Conservation (phyloP, 257 asterid species). For the Galeopsis tetrahit region DNA sequence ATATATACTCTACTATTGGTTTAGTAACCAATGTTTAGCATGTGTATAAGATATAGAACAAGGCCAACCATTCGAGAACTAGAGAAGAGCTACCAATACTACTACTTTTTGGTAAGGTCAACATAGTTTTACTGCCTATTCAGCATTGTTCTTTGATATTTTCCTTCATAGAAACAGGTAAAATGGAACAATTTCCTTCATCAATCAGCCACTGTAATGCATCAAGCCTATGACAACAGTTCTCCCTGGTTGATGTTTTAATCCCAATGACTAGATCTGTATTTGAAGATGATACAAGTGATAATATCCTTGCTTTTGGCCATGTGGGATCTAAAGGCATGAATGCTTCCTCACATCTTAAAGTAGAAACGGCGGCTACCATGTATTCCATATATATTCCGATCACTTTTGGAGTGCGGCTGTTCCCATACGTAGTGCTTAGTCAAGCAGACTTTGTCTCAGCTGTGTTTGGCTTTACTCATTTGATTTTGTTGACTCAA, state of each 20-base stretch:
- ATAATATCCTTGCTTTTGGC: conserved; percentile 71
- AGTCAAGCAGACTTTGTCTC: too few species aligned
- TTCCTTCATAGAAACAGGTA: conserved; percentile 51
- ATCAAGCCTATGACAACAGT: conserved; percentile 63
- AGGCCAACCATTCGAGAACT: conserved; percentile 14
- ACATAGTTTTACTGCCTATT: not conserved
- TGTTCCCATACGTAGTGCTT: conserved; percentile 29
- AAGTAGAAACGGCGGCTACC: conserved; percentile 72
- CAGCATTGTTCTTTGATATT: conserved; percentile 34
- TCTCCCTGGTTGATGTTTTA: conserved; percentile 42
- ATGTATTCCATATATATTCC: conserved; percentile 76
- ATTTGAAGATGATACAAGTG: conserved; percentile 59
- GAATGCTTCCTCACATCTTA: conserved; percentile 91
- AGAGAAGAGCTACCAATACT: not conserved
- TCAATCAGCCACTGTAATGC: conserved; percentile 63
- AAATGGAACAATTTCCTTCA: conserved; percentile 52
- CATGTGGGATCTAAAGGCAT: conserved; percentile 91
- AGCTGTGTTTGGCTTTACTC: too few species aligned
- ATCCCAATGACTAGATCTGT: conserved; percentile 65
- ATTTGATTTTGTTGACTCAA: too few species aligned
- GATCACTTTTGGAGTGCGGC: conserved; percentile 57
- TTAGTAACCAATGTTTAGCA: conserved; percentile 15
- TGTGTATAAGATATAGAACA: conserved; percentile 13
- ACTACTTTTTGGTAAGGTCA: conserved; percentile 1
- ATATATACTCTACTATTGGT: conserved; percentile 14